A percentile compares a stretch with the other conserved stretches of the same genome.
Evolutionary conservation across 129 eudicot genomes (phyloP).

Genomic region (Silybum marianum): DNA sequence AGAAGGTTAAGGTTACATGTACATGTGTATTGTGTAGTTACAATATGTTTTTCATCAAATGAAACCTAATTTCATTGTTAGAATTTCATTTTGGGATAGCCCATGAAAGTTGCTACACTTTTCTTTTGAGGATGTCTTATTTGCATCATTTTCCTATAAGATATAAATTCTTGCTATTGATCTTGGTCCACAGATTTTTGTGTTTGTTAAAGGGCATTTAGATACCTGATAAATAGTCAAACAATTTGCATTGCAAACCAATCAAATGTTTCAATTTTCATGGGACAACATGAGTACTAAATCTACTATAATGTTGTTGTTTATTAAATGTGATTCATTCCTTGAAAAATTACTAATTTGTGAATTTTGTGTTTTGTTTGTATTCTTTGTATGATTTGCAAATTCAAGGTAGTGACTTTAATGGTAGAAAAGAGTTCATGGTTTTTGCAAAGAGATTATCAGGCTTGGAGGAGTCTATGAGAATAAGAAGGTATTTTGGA

Average conservation of each 20-base stretch:
- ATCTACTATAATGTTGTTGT: neutral
- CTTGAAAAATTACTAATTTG: neutral
- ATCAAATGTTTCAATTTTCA: neutral
- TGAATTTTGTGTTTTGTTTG: slow-evolving; percentile 15
- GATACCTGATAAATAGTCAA: neutral
- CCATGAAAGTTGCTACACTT: neutral
- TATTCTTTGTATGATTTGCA: slow-evolving; percentile 10
- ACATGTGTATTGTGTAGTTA: slow-evolving; percentile 6
- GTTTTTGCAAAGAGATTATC: slow-evolving; percentile 63
- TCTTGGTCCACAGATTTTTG: neutral
- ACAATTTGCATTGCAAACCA: neutral
- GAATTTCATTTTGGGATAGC: neutral
- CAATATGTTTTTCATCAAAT: neutral
- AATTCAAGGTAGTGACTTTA: slow-evolving; percentile 27
- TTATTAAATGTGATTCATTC: neutral
- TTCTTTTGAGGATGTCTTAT: too few species aligned
- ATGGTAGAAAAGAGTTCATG: slow-evolving; percentile 41
- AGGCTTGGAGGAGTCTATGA: slow-evolving; percentile 85
- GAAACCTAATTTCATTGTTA: neutral
- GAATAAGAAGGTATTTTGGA: slow-evolving; percentile 63
- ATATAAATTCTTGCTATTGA: neutral
- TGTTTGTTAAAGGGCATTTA: neutral
- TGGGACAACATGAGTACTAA: neutral
- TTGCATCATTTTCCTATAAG: neutral
- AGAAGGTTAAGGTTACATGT: neutral